Percentiles rank a stretch among this genome's conserved stretches.
Evolutionary conservation across 768 basidiomycete genomes (phyloP).

Genomic region (Macrolepiota fuliginosa): DNA sequence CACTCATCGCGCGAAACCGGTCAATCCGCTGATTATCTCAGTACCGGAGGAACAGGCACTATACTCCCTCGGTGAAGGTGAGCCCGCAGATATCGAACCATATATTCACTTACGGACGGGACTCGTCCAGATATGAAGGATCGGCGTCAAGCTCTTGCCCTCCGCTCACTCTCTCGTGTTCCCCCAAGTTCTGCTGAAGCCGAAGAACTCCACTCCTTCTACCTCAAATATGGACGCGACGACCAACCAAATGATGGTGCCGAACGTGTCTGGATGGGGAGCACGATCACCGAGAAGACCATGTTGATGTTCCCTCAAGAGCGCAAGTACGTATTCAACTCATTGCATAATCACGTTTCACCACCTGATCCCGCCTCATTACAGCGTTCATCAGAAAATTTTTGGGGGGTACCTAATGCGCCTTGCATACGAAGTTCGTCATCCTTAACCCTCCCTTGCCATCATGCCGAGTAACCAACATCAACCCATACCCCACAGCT

Average conservation of each 20-base stretch:
- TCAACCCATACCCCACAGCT: constrained; percentile 38
- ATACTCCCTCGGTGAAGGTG: constrained; percentile 67
- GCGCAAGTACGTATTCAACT: constrained; percentile 54
- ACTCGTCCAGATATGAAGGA: constrained; percentile 52
- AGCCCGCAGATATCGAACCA: background rate
- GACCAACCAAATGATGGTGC: constrained; percentile 9
- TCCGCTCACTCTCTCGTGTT: constrained; percentile 63
- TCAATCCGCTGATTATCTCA: constrained; percentile 59
- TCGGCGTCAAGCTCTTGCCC: constrained; percentile 49
- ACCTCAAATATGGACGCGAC: constrained; percentile 54
- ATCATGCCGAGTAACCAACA: background rate
- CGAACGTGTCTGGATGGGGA: constrained; percentile 71
- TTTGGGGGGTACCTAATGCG: constrained; percentile 74
- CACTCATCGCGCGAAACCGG: constrained; percentile 59
- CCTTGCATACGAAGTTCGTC: constrained; percentile 64
- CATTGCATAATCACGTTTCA: background rate
- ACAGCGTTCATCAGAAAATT: constrained; percentile 76
- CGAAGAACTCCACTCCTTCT: constrained; percentile 63
- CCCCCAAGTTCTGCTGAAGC: constrained; percentile 76
- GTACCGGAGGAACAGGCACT: constrained; percentile 64
- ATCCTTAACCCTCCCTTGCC: background rate
- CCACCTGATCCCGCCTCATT: background rate
- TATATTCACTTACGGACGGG: background rate
- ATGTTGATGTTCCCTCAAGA: constrained; percentile 87
- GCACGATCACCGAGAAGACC: constrained; percentile 65